Conservation (phyloP, 2,329 filamentous ascomycete genomes). For the Chalara sp. region DNA sequence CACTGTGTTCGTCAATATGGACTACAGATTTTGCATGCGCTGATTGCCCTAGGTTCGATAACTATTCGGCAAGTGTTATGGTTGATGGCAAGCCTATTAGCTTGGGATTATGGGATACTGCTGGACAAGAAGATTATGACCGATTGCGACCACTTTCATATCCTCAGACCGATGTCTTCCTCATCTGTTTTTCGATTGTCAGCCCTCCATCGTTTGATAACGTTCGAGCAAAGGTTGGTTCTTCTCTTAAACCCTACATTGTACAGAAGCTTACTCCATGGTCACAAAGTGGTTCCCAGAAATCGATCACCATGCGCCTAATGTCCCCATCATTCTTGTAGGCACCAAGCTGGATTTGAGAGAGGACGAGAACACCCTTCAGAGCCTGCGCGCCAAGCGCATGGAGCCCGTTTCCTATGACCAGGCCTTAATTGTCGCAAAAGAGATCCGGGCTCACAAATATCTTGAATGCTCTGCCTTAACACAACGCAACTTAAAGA, state of each 20-base stretch:
- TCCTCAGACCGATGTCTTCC: constrained; percentile 95
- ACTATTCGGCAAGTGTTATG: constrained; percentile 98
- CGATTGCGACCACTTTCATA: constrained; percentile 91
- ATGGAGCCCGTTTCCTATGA: constrained; percentile 98
- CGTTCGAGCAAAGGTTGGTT: constrained; percentile 88
- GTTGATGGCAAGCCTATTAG: constrained; percentile 98
- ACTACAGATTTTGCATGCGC: constrained; percentile 1
- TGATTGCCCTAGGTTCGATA: constrained; percentile 69
- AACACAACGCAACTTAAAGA: constrained; percentile 95
- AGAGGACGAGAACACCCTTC: constrained; percentile 77
- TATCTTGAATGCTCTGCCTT: constrained; percentile 97
- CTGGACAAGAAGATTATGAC: constrained; percentile 98
- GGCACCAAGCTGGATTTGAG: constrained; percentile 94
- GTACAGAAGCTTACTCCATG: constrained; percentile 5
- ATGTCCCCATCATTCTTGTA: constrained; percentile 92
- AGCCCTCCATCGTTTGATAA: constrained; percentile 98
- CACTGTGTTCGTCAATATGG: constrained; percentile 64
- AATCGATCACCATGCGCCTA: constrained; percentile 93
- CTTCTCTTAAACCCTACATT: neutral
- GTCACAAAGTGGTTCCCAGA: constrained; percentile 81
- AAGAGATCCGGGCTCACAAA: constrained; percentile 93
- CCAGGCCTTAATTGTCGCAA: constrained; percentile 79
- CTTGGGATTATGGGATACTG: constrained; percentile 95
- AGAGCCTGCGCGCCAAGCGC: constrained; percentile 79
- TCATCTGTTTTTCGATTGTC: constrained; percentile 98